Conservation (phyloP, 306 rosid genomes). For the Casuarina glauca region DNA sequence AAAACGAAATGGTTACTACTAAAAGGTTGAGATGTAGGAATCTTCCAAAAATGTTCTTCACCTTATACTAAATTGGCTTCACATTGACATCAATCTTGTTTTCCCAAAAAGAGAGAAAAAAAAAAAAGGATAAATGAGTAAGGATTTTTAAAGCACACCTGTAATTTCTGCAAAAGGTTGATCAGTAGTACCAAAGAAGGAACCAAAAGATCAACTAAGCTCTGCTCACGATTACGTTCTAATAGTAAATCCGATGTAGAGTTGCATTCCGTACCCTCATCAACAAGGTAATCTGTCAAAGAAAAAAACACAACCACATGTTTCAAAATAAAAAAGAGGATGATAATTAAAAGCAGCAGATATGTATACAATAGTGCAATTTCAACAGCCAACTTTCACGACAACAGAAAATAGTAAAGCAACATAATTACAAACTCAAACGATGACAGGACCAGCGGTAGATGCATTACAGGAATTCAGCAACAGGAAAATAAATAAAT, state of each 20-base stretch:
- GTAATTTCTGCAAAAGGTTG: conserved; percentile 76
- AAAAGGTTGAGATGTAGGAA: no score
- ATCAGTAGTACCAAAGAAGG: conserved; percentile 76
- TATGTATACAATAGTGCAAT: conserved; percentile 4
- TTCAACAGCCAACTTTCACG: neutral
- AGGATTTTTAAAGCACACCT: conserved; percentile 49
- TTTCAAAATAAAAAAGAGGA: conserved; percentile 11
- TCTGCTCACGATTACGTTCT: conserved; percentile 90
- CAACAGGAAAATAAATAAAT: neutral
- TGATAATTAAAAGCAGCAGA: conserved; percentile 10
- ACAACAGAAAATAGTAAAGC: neutral
- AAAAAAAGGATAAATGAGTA: neutral
- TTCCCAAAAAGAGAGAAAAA: neutral
- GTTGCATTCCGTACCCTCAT: conserved; percentile 97
- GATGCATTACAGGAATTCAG: neutral
- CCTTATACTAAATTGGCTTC: no score
- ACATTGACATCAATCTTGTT: no score
- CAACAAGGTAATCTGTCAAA: conserved; percentile 91
- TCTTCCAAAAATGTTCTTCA: no score
- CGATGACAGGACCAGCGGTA: neutral
- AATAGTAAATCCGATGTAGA: conserved; percentile 81
- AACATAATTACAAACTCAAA: neutral
- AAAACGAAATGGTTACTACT: no score
- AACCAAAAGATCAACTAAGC: conserved; percentile 86
- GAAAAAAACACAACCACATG: conserved; percentile 28